Evolutionary conservation across 139 green algal species (phyloP), one percentile per base, ranked within the genome.

Genomic region (Coccomyxa sp.): DNA sequence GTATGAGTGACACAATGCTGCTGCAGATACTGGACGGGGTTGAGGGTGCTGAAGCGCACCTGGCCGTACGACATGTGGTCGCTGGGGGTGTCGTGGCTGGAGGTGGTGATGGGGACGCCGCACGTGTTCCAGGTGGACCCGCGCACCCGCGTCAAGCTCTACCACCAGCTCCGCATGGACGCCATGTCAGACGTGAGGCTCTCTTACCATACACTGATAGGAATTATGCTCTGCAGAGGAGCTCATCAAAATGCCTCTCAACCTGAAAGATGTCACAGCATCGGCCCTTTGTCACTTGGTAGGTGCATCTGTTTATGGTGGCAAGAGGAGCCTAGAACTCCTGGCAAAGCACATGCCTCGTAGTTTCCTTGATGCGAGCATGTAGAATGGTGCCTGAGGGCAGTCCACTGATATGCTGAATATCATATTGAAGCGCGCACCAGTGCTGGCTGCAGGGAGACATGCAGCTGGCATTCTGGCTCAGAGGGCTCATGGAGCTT

Each of bases 31-130:
- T 87, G 85, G 82, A 71, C 78, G 55, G 82, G 78, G 24, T 77
- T 44, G 55, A 33, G 29, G 4, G 80, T 68, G 38, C 8, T 84
- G 27, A 81, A 84, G 55, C 76, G 83, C 7, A 69, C 74, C 0
- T 86, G 83, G 81, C 68, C 88, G 10, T 93, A 94, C 70, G 90
- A 95, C 83, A 83, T 88, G 50, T 95, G 91, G 90, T 89, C 83
- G 34, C 69, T 89, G 58, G 91, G 92, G 8, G 86, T 95, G 29
- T 79, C 91, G 16, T 92, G 93, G 86, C 80, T 94, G 55, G 92
- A 95, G 89, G 79, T 95, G 9, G 39, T 92, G 9, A 72, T 95
- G 4, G 92, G 82, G 33, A 92, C 85, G 0, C 90, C 90, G 5
- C 83, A 90, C 33, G 91, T 95, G 22, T 94, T 88, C 50, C 69